Evolutionary conservation across 495 filamentous ascomycete species (phyloP), one percentile per base, ranked within the genome.

Genomic region (Friedmanniomyces endolithicus): DNA sequence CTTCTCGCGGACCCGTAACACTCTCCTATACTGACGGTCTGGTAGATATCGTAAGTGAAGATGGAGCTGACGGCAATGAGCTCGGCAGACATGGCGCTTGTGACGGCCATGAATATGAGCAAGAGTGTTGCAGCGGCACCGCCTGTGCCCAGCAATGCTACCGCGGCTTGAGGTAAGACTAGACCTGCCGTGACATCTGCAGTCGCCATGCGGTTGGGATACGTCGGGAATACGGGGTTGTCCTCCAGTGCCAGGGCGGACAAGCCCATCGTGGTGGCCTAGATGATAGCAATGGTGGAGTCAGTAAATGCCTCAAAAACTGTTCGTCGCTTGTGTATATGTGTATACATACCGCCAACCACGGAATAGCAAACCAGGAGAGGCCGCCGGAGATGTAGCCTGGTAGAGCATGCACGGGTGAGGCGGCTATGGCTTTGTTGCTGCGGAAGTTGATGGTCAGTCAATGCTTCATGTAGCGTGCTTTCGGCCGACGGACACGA

Each of bases 101-200:
- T 97, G 43, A 96, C 90, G 17, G 90, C 90, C 87, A 96, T 94
- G 74, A 97, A 96, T 50, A 96, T 80, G 53, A 97, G 82, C 14
- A 97, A 71, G 0, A 94, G 77, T 0, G 87, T 88, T 24, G 80
- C 86, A 23, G 81, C 83, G 2, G 90, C 90, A 31, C 90, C 90
- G 11, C 89, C 90, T 63, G 84, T 86, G 2, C 90, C 90, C 22
- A 95, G 77, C 4, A 97, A 68, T n/a, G 89, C 86, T 49, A 94
- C 86, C 1, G 90, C 84, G 1, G 88, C 90, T 53, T 88, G 86
- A 0, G 90, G 90, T 0, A 97, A 76, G 20, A 95, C 89, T 1
- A 97, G 74, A 19, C 90, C 90, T 6, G 90, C 87, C 22, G 76
- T 83, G 1, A 97, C 88, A 58, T 96, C 89, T 11, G 72, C 74